Evolutionary conservation across 306 rosid species (phyloP), one percentile per base, ranked within the genome.

Genomic region (Carpinus viminea): DNA sequence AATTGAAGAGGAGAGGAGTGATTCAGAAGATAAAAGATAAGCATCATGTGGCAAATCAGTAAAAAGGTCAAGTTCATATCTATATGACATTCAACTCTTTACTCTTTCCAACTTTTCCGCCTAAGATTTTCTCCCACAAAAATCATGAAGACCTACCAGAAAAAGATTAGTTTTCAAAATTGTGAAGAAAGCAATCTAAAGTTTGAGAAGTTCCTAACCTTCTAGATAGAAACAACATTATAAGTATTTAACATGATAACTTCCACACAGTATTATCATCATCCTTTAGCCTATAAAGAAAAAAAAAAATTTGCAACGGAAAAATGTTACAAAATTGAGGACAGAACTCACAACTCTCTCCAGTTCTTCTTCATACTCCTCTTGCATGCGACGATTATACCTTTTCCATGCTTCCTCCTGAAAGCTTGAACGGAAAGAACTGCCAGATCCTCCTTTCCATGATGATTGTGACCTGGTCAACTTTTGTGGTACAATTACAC

Each of bases 351-450:
- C 99, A 81, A 96, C 99, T 83, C 99, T 91, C 78, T 91, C 99
- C 94, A 93, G 80, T 84, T 96, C 99, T 84, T 96, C 98, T 77
- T 96, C 99, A 20, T 88, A 93, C 91, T 96, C 97, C 87, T 96
- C 98, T 87, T 88, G 97, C 87, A 96, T 50, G 47, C 98, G 83
- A 70, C 94, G 97, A 72, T 89, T 91, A 83, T 91, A 85, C 79
- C 69, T 96, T 83, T 79, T 91, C 96, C 93, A 85, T 17, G 99
- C 98, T 81, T 93, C 99, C 87, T 91, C 98, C 86, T 91, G 98
- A 85, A 86, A 95, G 45, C 90, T 24, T 26, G 98, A 72, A 47
- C 97, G 90, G 74, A 78, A 86, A 48, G 96, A 85, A 74, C 87
- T 72, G 12, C 93, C 89, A 17, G 79, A 83, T 74, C 84, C 80